phyloP scores from a whole-genome alignment of 805 yeast species.

The Spathaspora passalidarum region DNA sequence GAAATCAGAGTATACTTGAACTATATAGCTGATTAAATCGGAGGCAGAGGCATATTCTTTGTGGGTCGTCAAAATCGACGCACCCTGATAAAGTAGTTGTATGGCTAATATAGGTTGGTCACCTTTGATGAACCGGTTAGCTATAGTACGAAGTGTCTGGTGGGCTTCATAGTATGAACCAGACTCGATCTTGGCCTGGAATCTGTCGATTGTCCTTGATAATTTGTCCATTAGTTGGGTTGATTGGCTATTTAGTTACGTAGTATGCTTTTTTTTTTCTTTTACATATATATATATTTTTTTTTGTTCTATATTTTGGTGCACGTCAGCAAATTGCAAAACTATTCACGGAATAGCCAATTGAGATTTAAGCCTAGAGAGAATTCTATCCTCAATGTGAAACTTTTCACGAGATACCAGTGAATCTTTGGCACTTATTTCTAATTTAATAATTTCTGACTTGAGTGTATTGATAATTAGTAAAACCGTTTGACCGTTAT shows the following conservation, averaged over 20 bases:
- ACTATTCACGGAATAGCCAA: neutral
- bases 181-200: slow-evolving; percentile 62
- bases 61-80: slow-evolving; percentile 63
- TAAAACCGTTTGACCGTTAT: neutral
- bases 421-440: neutral
- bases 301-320: neutral
- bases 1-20: slow-evolving; percentile 64
- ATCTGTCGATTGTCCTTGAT: slow-evolving; percentile 59
- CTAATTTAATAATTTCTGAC: neutral
- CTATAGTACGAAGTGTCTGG: slow-evolving; percentile 87
- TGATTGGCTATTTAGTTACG: neutral
- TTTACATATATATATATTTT: neutral
- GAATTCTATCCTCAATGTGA: neutral
- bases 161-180: slow-evolving; percentile 93
- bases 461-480: neutral
- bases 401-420: neutral
- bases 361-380: neutral
- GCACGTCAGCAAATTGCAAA: neutral
- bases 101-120: slow-evolving; percentile 69
- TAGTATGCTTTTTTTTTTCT: neutral
- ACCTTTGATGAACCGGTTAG: slow-evolving; percentile 74
- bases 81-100: slow-evolving; percentile 69
- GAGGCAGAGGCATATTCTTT: slow-evolving; percentile 78
- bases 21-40: slow-evolving; percentile 68
- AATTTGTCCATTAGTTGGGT: slow-evolving; percentile 36